Evolutionary conservation across 2,329 filamentous ascomycete species (phyloP).

Genomic region (Stenocarpella maydis): DNA sequence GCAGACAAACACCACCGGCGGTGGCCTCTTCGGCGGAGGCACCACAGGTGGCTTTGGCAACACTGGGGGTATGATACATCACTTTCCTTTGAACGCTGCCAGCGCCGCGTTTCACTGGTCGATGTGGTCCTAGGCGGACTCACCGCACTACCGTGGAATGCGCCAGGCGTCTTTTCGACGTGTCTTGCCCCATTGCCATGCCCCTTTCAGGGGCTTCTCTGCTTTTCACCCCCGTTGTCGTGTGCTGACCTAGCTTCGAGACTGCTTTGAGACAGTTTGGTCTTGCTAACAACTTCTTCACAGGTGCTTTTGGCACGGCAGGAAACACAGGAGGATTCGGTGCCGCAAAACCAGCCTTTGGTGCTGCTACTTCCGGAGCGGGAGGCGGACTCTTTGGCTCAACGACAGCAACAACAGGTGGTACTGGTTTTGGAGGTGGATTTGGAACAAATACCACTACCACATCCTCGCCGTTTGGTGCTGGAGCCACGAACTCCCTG

Average conservation of each 20-base stretch:
- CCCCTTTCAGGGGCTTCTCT: not conserved
- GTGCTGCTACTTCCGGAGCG: slow-evolving; percentile 51
- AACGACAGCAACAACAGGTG: slow-evolving; percentile 48
- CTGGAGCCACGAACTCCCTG: slow-evolving; percentile 50
- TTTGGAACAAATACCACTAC: slow-evolving; percentile 49
- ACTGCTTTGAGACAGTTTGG: slow-evolving; percentile 1
- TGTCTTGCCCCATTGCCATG: slow-evolving; percentile 18
- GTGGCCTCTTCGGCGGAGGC: slow-evolving; percentile 56
- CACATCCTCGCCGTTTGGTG: slow-evolving; percentile 49
- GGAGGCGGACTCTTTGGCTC: slow-evolving; percentile 57
- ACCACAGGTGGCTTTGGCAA: slow-evolving; percentile 55
- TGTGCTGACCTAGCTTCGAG: not conserved
- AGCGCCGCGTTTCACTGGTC: slow-evolving; percentile 31
- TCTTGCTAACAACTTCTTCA: slow-evolving; percentile 24
- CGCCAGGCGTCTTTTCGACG: slow-evolving; percentile 15
- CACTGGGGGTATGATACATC: slow-evolving; percentile 41
- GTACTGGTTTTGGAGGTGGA: slow-evolving; percentile 50
- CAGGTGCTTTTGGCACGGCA: slow-evolving; percentile 48
- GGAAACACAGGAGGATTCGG: slow-evolving; percentile 48
- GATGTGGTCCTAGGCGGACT: slow-evolving; percentile 9
- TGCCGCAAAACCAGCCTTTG: slow-evolving; percentile 60
- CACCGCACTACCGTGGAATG: slow-evolving; percentile 23
- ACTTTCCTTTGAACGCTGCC: slow-evolving; percentile 34
- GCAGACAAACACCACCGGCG: slow-evolving; percentile 42
- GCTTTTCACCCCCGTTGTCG: not conserved